Evolutionary conservation across 1,139 yeast species (phyloP), one percentile per base, ranked within the genome.

Genomic region (Pichia sp.): DNA sequence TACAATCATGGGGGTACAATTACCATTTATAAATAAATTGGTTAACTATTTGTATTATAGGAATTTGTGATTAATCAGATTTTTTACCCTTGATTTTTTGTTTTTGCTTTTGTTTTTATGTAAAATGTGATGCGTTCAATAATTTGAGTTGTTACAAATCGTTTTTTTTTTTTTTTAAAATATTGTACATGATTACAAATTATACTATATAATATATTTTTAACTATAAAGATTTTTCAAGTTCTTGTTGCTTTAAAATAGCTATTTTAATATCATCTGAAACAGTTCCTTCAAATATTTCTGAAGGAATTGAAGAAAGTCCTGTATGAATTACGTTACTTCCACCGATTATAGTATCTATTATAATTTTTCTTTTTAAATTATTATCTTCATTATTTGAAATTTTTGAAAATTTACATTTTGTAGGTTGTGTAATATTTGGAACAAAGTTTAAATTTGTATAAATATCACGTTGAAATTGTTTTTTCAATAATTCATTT

Each of bases 371-470:
- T 6, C 21, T 30, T 24, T 30, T 38, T 8, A 29, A 15, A 22
- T 21, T 22, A 4, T 18, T 60, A 35, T 60, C 59, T 19, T 46
- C 42, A 20, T 40, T 50, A 16, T 24, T 24, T 2, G 28, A 46
- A 23, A 68, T 48, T 42, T 66, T 69, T 32, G 46, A 50, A 49
- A 71, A 55, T 22, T 56, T 60, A 3, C 71, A 59, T 41, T 60
- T 55, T 0, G 74, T 66, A 0, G 97, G 86, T 62, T 91, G 97
- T 2, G 95, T 81, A 7, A 69, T 65, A n/a, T 55, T 57, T 1
- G 96, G 96, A 34, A 74, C 78, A 56, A 87, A 86, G 29, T 72
- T 69, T 33, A 82, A 69, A 23, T 93, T 94, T 0, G 96, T 82
- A 58, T 87, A 91, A 1, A 85, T 77, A 60, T 91, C 98, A 55